A percentile compares a stretch with the other conserved stretches of the same genome.
Evolutionary conservation across 805 yeast species (phyloP).

Genomic region (Torulaspora indica): DNA sequence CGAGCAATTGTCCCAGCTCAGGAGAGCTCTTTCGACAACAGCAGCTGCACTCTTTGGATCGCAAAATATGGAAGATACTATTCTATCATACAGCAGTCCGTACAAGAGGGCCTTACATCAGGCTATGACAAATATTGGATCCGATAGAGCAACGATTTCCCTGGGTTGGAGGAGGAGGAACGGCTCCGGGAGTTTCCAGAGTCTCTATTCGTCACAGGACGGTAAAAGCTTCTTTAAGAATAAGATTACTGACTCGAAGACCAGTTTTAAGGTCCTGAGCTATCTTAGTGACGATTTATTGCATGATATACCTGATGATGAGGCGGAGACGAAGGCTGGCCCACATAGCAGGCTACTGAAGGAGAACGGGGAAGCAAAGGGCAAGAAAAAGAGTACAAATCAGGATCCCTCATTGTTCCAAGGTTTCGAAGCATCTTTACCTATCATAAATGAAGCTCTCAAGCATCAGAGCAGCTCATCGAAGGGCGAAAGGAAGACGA

Average conservation of each 20-base stretch:
- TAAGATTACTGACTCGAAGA: constrained; percentile 36
- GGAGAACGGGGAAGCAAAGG: constrained; percentile 13
- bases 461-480: constrained; percentile 25
- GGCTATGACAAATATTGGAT: constrained; percentile 24
- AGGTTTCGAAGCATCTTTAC: constrained; percentile 59
- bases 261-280: constrained; percentile 46
- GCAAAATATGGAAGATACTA: constrained; percentile 34
- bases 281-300: constrained; percentile 60
- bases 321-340: not conserved
- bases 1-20: constrained; percentile 36
- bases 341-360: constrained; percentile 9
- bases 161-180: constrained; percentile 12
- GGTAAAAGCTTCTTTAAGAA: constrained; percentile 40
- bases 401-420: constrained; percentile 54
- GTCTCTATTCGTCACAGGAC: constrained; percentile 31
- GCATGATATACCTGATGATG: constrained; percentile 44
- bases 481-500: constrained; percentile 18
- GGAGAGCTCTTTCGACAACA: constrained; percentile 50
- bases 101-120: constrained; percentile 30
- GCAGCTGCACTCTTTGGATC: constrained; percentile 52
- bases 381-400: constrained; percentile 12
- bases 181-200: constrained; percentile 20
- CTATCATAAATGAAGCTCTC: constrained; percentile 46
- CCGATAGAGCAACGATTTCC: constrained; percentile 16
- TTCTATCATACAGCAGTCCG: constrained; percentile 33